Base-by-base conservation (phyloP, 805 yeast genomes). In the Barnettozyma salicaria region DNA sequence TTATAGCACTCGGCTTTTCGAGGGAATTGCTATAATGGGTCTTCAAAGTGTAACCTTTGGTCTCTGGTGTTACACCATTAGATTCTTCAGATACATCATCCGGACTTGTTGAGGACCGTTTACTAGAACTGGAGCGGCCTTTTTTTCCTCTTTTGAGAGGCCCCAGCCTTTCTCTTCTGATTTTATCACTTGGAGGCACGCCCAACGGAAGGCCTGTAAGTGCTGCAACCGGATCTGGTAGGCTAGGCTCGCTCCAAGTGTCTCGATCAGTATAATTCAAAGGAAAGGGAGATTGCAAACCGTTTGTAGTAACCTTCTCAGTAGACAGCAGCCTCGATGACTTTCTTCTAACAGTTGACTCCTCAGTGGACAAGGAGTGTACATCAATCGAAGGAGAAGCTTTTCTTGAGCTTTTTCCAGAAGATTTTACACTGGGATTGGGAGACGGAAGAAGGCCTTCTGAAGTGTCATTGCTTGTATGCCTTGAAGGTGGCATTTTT, bases 161-260 rank as follows among this genome's bases (percentile, higher is more conserved):
- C 76, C 81, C 70, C 32, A 70, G 56, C 13, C 76, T 64, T 31
- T 76, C 82, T 44, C 70, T 74, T 50, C 70, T 74, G 25, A 74
- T 61, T 49, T 74, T 79, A 4, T 65, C 58, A 13, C 76, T 72
- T 7, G 96, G 96, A 6, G 69, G 67, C n/a, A 74, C 67, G 45
- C 76, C 85, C 37, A 87, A 59, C 4, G 92, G 81, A 27, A 76
- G 65, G 2, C 96, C 96, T 0, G 90, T 80, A 26, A 76, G 75
- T 9, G 72, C 68, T 28, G 84, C 77, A 9, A 62, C 56, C 1
- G 81, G 76, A 25, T 66, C 70, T 1, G 75, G 70, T 23, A 68
- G 55, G 13, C 65, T 67, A 3, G 89, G 88, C 49, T 85, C 92
- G 16, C 63, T 55, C 21, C 56, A 58, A 27, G 21, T 5, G 6